A percentile compares a stretch with the other conserved stretches of the same genome.
These are phyloP conservation scores for Phaeophleospora eucalypticola DNA, from an alignment of 2,329 filamentous ascomycete genomes.

Conservation along the genomic window DNA sequence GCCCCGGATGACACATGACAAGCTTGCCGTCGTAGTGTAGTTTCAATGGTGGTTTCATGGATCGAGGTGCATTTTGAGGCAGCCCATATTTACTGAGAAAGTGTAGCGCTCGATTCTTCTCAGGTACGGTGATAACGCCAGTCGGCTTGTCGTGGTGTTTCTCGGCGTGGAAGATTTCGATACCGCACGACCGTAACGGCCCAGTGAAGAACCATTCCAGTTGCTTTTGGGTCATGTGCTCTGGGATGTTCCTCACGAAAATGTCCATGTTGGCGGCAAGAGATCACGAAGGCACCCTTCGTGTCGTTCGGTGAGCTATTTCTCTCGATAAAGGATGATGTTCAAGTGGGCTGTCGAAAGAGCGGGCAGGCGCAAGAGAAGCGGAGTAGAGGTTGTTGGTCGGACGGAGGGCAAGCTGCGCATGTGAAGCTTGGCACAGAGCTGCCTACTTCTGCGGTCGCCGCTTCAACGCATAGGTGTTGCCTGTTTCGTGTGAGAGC, in stretches of 20 bases:
- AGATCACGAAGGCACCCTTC: too few relatives aligned
- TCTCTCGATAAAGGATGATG: background rate
- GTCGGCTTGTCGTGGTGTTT: constrained; percentile 40
- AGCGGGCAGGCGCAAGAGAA: too few relatives aligned
- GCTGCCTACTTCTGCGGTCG: too few relatives aligned
- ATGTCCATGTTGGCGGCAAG: constrained; percentile 42
- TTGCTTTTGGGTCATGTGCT: constrained; percentile 39
- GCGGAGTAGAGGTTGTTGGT: too few relatives aligned
- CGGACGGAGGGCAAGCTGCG: too few relatives aligned
- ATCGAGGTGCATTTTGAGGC: constrained; percentile 10
- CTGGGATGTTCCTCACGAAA: constrained; percentile 42
- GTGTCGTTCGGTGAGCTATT: background rate
- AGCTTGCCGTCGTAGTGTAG: constrained; percentile 10
- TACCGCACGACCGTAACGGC: constrained; percentile 36
- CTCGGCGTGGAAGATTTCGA: constrained; percentile 42
- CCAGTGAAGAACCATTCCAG: constrained; percentile 40
- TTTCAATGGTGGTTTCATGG: constrained; percentile 8
- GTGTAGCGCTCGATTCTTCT: constrained; percentile 34
- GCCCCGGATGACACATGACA: constrained; percentile 4
- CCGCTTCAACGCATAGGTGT: too few relatives aligned
- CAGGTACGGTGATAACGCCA: constrained; percentile 47
- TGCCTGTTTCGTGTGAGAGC: too few relatives aligned
- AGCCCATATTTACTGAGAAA: constrained; percentile 42
- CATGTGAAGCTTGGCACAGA: too few relatives aligned
- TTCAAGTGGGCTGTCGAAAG: background rate